Percentiles rank a stretch among this genome's conserved stretches.
phyloP scores from a whole-genome alignment of 2,329 filamentous ascomycete genomes.

The Penicillium sp. region DNA sequence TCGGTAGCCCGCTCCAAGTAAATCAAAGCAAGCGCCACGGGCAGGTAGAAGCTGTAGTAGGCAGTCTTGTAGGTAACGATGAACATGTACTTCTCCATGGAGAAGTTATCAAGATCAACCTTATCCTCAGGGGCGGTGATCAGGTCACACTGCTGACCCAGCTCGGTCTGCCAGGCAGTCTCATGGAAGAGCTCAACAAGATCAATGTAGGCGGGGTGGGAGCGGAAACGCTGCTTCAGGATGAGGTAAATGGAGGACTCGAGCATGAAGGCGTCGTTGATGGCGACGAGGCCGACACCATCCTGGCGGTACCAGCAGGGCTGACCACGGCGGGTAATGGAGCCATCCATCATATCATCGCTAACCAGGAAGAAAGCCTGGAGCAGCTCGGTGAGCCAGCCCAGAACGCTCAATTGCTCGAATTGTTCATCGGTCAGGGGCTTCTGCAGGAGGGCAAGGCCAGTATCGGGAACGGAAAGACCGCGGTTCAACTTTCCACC shows the following conservation, averaged over 20 bases:
- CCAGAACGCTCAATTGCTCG: conserved; percentile 82
- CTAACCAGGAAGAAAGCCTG: conserved; percentile 99
- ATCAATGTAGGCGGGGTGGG: conserved; percentile 84
- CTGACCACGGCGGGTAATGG: conserved; percentile 88
- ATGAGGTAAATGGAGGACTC: conserved; percentile 87
- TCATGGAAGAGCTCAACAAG: conserved; percentile 97
- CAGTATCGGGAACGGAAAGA: conserved; percentile 94
- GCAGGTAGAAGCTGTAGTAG: conserved; percentile 99
- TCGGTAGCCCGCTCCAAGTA: conserved; percentile 81
- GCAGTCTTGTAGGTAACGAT: conserved; percentile 99
- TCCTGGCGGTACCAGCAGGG: conserved; percentile 96
- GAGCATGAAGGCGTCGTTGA: conserved; percentile 98
- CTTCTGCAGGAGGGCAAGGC: conserved; percentile 71
- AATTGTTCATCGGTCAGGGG: conserved; percentile 78
- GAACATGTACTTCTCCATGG: conserved; percentile 86
- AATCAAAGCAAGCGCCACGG: conserved; percentile 85
- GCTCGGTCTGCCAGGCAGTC: conserved; percentile 87
- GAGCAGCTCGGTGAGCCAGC: conserved; percentile 97
- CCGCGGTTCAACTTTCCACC: conserved; percentile 99
- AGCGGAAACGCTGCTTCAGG: conserved; percentile 90
- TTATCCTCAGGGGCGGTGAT: conserved; percentile 93
- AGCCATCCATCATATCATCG: conserved; percentile 97
- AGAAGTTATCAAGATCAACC: conserved; percentile 93
- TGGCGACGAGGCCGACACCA: conserved; percentile 90
- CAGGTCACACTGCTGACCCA: conserved; percentile 91